Evolutionary conservation across 192 early-diverging fungal species (phyloP), one percentile per base, ranked within the genome.

Genomic region (Podila clonocystis): DNA sequence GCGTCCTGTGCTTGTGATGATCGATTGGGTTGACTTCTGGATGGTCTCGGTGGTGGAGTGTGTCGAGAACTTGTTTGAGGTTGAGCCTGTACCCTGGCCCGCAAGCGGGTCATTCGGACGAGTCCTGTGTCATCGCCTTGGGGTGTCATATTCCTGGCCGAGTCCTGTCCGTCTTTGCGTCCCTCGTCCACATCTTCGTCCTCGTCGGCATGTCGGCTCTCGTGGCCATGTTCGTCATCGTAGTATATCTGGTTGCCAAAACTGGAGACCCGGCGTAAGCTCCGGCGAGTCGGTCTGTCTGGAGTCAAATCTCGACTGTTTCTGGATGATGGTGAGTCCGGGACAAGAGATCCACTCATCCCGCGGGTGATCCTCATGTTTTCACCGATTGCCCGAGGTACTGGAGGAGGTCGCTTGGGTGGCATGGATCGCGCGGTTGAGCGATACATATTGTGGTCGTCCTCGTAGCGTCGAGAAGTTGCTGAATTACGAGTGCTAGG

Each of bases 331-430:
- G 77, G 65, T 9, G 77, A 72, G n/a, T 80, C 77, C 9, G 65
- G 75, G 7, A 34, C 66, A 11, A 80, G 24, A 3, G 66, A 72
- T 26, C 65, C 62, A 48, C 70, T 69, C 77, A 80, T 80, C 38
- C 77, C 77, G n/a, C 77, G 63, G 1, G 77, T 80, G 55, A 80
- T 80, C 67, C 77, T 72, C 77, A 80, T 80, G 36, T 80, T 80
- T 57, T 80, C 77, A 1, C 66, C 59, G 5, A 80, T 73, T 0
- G 66, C 41, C 49, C 77, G 65, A 15, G 64, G 34, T 29, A 36
- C n/a, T 9, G 70, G 70, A 26, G 34, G 36, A 0, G 65, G 62
- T 69, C 71, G 33, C 50, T 72, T 80, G 50, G 67, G 34, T 8
- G 66, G n/a, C 9, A 72, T 12, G 20, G 68, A 71, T 17, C 70